Base-by-base conservation (phyloP, 2,329 filamentous ascomycete genomes). In the Ophiostoma fasciatum region DNA sequence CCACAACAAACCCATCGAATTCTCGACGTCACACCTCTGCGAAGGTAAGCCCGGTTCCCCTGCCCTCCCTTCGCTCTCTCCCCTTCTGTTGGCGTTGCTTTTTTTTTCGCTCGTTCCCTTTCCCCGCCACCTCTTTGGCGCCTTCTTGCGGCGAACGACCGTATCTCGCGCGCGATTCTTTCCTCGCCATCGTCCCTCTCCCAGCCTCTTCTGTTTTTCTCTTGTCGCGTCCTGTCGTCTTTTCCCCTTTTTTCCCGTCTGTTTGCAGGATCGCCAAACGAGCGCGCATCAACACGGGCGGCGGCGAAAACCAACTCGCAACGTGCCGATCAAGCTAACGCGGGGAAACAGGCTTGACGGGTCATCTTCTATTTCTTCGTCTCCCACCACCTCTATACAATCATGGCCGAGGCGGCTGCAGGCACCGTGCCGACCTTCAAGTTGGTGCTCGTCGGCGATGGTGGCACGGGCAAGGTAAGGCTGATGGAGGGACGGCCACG, bases 401-500 rank as follows among this genome's bases (percentile, higher is more conserved):
- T 53, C 54, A 92, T 90, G 82, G 74, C 80, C 63, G 60, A 66
- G 49, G 53, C 55, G 46, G 51, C 38, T 13, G 35, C 60, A 59
- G 54, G 60, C 47, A 48, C 49, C 45, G 55, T 67, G 49, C 84
- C 88, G 49, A 94, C 84, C 62, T 98, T 98, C 81, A 98, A 98
- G 83, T 83, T 98, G 56, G 90, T 98, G 62, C 84, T 98, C 66
- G 90, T 98, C 57, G 90, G 90, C 62, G 90, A 98, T 61, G 90
- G 90, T 66, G 90, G 90, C 74, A 98, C 90, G 56, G 90, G 90
- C 69, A 98, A 98, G 87, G 90, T 92, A 64, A n/a, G n/a, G n/a
- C n/a, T n/a, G n/a, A n/a, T n/a, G n/a, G n/a, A n/a, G n/a, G n/a
- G n/a, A n/a, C n/a, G n/a, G n/a, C n/a, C n/a, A n/a, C n/a, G n/a